A percentile compares a stretch with the other conserved stretches of the same genome.
phyloP scores from a whole-genome alignment of 345 rosid species.

The Citropsis articulata region DNA sequence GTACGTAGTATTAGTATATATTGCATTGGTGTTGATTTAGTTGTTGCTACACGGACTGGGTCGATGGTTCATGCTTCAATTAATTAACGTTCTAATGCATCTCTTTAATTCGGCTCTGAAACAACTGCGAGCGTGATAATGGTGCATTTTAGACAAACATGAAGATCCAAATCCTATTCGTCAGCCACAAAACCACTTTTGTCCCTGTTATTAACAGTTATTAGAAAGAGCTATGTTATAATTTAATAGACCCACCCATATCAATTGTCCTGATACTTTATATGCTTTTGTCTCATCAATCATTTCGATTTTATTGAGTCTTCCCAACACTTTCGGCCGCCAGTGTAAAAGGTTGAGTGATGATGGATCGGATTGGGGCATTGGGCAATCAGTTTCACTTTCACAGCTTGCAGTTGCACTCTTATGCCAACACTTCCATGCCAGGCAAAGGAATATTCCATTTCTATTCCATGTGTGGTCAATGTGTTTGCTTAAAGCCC shows the following conservation, averaged over 20 bases:
- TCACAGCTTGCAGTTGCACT: neutral
- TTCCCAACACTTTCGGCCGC: neutral
- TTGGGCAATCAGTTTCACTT: neutral
- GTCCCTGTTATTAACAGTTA: neutral
- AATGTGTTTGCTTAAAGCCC: neutral
- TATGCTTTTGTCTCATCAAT: neutral
- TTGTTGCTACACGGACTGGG: constrained; percentile 3
- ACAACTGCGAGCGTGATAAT: neutral
- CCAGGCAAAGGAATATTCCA: too few relatives aligned
- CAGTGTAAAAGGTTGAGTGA: neutral
- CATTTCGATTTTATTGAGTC: neutral
- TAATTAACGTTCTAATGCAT: constrained; percentile 1
- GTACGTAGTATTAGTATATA: neutral
- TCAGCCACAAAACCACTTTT: neutral
- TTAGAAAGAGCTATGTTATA: neutral
- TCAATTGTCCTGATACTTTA: neutral
- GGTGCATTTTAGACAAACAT: neutral
- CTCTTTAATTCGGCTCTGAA: neutral
- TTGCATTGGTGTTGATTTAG: neutral
- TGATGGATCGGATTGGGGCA: neutral
- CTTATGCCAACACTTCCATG: neutral
- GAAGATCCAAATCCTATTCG: neutral
- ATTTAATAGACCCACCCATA: neutral
- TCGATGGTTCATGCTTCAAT: neutral
- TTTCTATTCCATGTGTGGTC: too few relatives aligned